Evolutionary conservation across 2,329 filamentous ascomycete genomes (phyloP).

Genomic region (Uncinocarpus reesii): DNA sequence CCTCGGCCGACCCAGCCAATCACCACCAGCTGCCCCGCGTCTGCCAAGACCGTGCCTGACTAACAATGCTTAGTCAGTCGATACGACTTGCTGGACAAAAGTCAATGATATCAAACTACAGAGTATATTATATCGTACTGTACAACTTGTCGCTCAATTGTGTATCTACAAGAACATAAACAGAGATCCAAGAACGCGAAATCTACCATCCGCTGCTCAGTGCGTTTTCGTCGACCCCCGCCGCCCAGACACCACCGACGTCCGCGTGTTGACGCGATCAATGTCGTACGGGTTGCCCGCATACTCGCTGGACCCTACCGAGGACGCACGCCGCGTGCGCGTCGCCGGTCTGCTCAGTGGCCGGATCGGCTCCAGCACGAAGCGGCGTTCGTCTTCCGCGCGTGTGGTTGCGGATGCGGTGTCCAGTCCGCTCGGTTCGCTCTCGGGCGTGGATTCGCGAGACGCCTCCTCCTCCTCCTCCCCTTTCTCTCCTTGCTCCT

Average conservation of each 20-base stretch:
- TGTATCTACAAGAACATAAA: too few relatives aligned
- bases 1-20: too few relatives aligned
- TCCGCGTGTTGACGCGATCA: conserved; percentile 34
- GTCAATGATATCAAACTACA: too few relatives aligned
- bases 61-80: too few relatives aligned
- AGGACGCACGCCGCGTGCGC: background rate
- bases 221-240: background rate
- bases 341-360: background rate
- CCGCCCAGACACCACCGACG: conserved; percentile 1
- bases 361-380: background rate
- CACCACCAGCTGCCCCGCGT: too few relatives aligned
- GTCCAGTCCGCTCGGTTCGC: background rate
- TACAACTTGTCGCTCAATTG: too few relatives aligned
- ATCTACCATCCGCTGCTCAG: too few relatives aligned
- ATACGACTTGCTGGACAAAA: too few relatives aligned
- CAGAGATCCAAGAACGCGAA: too few relatives aligned
- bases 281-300: conserved; percentile 38
- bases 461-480: conserved; percentile 6
- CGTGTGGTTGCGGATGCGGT: background rate
- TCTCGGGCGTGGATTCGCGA: background rate
- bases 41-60: too few relatives aligned
- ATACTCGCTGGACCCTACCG: conserved; percentile 23
- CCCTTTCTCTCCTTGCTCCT: conserved; percentile 1
- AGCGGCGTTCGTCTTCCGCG: background rate
- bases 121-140: too few relatives aligned